Evolutionary conservation across 2,329 filamentous ascomycete genomes (phyloP).

Genomic region (Xylogone sp.): DNA sequence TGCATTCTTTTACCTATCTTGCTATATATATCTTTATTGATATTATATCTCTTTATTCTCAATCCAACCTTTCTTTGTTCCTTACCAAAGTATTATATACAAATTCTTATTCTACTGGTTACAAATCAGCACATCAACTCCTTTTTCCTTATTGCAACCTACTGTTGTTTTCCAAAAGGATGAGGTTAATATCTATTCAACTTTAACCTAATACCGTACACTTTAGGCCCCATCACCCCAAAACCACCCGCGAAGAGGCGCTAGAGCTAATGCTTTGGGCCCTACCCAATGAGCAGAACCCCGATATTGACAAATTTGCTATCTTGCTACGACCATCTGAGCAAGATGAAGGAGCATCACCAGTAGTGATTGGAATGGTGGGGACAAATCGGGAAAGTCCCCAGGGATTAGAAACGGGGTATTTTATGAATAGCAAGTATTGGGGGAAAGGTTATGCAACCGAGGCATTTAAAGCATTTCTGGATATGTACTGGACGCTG

Average conservation of each 20-base stretch:
- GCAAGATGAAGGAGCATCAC: not conserved
- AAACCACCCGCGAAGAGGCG: conserved; percentile 3
- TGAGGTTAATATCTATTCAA: no score
- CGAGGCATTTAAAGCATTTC: conserved; percentile 15
- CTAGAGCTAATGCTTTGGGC: conserved; percentile 7
- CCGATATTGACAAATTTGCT: conserved; percentile 16
- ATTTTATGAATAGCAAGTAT: conserved; percentile 15
- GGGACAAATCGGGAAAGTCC: conserved; percentile 15
- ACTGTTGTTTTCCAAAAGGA: no score
- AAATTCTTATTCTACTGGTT: no score
- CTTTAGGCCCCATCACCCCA: conserved; percentile 3
- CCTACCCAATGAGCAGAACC: conserved; percentile 5
- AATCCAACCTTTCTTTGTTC: no score
- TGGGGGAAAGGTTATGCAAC: conserved; percentile 20
- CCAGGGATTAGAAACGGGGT: conserved; percentile 17
- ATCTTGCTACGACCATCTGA: conserved; percentile 10
- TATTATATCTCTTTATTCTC: no score
- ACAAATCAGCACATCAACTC: no score
- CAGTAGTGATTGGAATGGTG: conserved; percentile 16
- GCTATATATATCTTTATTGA: no score
- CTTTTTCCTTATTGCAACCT: no score
- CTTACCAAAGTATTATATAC: no score
- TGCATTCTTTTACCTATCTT: no score
- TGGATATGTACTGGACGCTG: conserved; percentile 16
- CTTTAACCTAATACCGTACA: no score